Base-by-base conservation (phyloP, 2,329 filamentous ascomycete species). In the Fusarium azukiicola region DNA sequence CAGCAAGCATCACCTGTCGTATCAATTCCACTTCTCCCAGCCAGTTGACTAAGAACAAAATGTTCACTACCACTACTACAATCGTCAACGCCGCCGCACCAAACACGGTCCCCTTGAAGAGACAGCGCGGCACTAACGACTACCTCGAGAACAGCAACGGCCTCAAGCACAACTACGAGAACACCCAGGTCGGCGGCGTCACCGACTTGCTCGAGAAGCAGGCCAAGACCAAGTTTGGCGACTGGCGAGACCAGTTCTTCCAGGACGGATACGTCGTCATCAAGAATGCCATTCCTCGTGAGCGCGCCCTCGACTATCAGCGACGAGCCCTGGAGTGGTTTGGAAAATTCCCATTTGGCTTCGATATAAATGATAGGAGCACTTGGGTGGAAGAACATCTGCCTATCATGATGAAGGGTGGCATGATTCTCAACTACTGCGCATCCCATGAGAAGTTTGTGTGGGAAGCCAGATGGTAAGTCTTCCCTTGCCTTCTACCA, bases 371-470 rank as follows among this genome's bases (percentile, higher is more conserved):
- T 17, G 73, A 74, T 32, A 61, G 61, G 21, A 64, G 61, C 23
- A 74, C 69, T 19, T 16, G 71, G 10, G 68, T 69, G 23, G 52
- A 74, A 14, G 64, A 49, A 1, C 67, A 74, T 32, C 40, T 74
- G 17, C 71, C 75, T 11, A 11, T 72, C 6, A 74, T 72, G 10
- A 72, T 21, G 17, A 87, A 90, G 74, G 90, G 90, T 82, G 89
- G 89, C 49, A 91, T 90, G 85, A 87, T 87, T 73, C 80, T 88
- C 40, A 81, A 85, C 50, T 91, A 92, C 71, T 88, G 85, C 2
- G 86, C 89, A 3, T 80, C 86, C 2, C 90, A 91, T 74, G 90
- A 91, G 71, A 84, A 87, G 70, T 91, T 90, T 72, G 86, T 87
- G 6, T 90, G 89, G 89, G 84, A 83, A 9, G 83, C 90, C 19